Conservation (phyloP, 768 basidiomycete genomes). For the Myochromella boudieri region DNA sequence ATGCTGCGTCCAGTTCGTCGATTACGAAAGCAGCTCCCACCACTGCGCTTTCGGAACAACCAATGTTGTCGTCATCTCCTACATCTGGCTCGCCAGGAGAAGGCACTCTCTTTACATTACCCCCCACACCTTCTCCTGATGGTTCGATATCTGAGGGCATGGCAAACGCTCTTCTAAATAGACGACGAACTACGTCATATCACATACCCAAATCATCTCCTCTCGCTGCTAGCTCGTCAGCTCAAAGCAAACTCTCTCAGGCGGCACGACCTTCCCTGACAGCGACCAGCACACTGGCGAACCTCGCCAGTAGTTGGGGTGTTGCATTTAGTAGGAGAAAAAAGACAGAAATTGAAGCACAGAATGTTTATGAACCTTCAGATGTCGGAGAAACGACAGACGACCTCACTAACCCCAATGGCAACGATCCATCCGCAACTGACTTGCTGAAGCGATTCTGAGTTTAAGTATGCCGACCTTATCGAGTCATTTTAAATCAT, state of each 20-base stretch:
- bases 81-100: conserved; percentile 43
- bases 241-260: conserved; percentile 25
- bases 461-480: not conserved
- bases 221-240: conserved; percentile 32
- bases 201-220: conserved; percentile 54
- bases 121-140: conserved; percentile 56
- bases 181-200: conserved; percentile 62
- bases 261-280: conserved; percentile 32
- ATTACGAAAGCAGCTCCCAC: conserved; percentile 63
- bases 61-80: conserved; percentile 41
- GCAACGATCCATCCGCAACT: conserved; percentile 13
- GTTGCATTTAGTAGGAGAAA: conserved; percentile 63
- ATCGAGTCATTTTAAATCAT: no score
- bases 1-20: conserved; percentile 39
- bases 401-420: conserved; percentile 1
- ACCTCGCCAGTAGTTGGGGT: conserved; percentile 64
- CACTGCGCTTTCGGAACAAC: conserved; percentile 62
- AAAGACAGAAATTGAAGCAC: conserved; percentile 21
- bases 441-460: conserved; percentile 22
- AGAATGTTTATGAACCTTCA: not conserved
- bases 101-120: conserved; percentile 37
- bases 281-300: conserved; percentile 54
- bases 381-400: conserved; percentile 7
- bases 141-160: conserved; percentile 65
- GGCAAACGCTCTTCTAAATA: conserved; percentile 38